Percentiles rank a stretch among this genome's conserved stretches.
phyloP scores from a whole-genome alignment of 2,329 filamentous ascomycete genomes.

The Diaporthe australafricana region DNA sequence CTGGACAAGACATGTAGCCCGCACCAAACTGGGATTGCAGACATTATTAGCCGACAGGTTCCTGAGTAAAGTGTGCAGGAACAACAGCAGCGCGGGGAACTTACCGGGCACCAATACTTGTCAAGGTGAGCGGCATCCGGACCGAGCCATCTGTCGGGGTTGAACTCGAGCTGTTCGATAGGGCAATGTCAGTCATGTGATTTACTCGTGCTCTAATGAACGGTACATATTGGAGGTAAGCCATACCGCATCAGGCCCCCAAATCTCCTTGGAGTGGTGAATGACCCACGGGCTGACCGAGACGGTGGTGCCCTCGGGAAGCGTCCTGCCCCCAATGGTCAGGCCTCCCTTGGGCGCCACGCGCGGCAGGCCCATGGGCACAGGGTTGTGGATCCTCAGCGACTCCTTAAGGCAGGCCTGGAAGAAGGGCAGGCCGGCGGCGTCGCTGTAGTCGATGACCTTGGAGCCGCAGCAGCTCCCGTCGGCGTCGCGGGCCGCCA shows the following conservation, averaged over 20 bases:
- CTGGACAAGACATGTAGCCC: slow-evolving; percentile 38
- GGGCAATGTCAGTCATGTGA: slow-evolving; percentile 13
- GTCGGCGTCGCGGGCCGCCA: slow-evolving; percentile 34
- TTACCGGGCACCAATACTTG: slow-evolving; percentile 43
- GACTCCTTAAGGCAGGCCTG: slow-evolving; percentile 50
- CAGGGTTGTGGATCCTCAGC: slow-evolving; percentile 45
- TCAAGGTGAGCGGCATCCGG: slow-evolving; percentile 38
- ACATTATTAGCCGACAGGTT: background rate
- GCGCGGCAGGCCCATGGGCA: slow-evolving; percentile 45
- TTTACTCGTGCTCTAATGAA: background rate
- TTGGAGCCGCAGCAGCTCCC: slow-evolving; percentile 34
- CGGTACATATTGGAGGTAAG: background rate
- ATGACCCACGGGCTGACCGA: slow-evolving; percentile 45
- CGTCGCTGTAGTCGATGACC: slow-evolving; percentile 42
- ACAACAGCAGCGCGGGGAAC: background rate
- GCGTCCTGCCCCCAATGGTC: slow-evolving; percentile 41
- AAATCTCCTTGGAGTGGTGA: slow-evolving; percentile 43
- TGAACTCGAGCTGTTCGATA: slow-evolving; percentile 37
- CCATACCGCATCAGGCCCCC: slow-evolving; percentile 39
- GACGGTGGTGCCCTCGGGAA: slow-evolving; percentile 46
- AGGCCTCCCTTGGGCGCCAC: slow-evolving; percentile 43
- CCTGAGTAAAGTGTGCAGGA: background rate
- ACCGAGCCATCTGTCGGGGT: slow-evolving; percentile 42
- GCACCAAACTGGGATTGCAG: slow-evolving; percentile 31
- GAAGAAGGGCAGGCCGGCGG: slow-evolving; percentile 47